Evolutionary conservation across 257 asterid genomes (phyloP).

Genomic region (Solanum dulcamara): DNA sequence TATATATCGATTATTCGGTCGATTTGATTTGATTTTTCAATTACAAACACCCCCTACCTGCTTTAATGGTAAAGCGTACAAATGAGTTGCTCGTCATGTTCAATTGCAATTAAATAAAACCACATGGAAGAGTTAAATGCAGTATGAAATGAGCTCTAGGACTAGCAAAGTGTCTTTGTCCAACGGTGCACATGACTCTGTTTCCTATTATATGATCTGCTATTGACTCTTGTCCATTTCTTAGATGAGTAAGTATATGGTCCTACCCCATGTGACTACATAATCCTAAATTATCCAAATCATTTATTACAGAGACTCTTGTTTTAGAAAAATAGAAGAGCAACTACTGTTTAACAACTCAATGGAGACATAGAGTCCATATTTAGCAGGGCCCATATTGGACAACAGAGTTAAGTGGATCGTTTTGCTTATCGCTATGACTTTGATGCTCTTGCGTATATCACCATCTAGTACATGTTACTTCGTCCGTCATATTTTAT

Average conservation of each 20-base stretch:
- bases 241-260: neutral
- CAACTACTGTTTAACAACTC: neutral
- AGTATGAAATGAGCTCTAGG: neutral
- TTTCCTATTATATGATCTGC: neutral
- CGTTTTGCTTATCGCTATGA: neutral
- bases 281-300: neutral
- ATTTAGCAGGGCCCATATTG: neutral
- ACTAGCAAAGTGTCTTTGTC: neutral
- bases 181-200: slow-evolving; percentile 33
- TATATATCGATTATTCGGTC: neutral
- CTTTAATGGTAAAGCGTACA: neutral
- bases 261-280: slow-evolving; percentile 33
- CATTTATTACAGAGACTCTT: neutral
- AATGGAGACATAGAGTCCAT: neutral
- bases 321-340: neutral
- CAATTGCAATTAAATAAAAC: neutral
- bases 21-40: neutral
- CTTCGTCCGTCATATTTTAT: neutral
- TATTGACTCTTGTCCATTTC: neutral
- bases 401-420: neutral
- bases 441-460: neutral
- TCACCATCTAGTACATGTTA: neutral
- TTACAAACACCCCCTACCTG: neutral
- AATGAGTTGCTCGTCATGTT: neutral
- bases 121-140: neutral